Base-by-base conservation (phyloP, 1,284 basidiomycete genomes). In the Bondarzewia mesenterica region DNA sequence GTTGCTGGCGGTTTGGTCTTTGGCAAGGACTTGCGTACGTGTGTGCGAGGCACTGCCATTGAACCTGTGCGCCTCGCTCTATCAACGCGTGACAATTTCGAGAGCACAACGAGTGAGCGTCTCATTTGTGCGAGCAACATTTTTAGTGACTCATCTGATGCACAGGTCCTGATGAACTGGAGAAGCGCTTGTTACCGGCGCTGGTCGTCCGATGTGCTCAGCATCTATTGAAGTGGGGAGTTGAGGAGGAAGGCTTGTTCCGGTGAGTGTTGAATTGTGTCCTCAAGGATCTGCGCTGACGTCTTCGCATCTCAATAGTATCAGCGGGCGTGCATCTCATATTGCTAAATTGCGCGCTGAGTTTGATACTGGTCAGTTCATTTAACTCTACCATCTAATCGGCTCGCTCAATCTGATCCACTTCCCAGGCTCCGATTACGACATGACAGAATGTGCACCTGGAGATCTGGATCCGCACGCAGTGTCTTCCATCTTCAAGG, bases 381-480 rank as follows among this genome's bases (percentile, higher is more conserved):
- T 15, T 10, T 32, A 3, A 7, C 25, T 22, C 54, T 6, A n/a
- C 32, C 44, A 43, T 60, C 38, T 15, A 42, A 39, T 44, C 46
- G 49, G 46, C 21, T 22, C n/a, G 25, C n/a, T 22, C 16, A 58
- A 43, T 29, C 16, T 37, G 18, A 10, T 44, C 20, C n/a, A 42
- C 45, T n/a, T 52, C 46, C 12, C 54, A 83, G 89, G 92, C 47
- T 85, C 83, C 44, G 92, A 95, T 66, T 89, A 84, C 58, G 84
- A 92, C 60, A 76, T 95, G 67, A 67, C 72, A 23, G 75, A 79
- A 53, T 85, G 81, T 56, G 76, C 78, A 42, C 89, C 89, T 21
- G 80, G 85, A 15, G 90, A 94, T 58, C 68, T 95, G 26, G 92
- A 95, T 62, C 92, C 92, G 32, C 91, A 95, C 60, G 89, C 92